These are phyloP conservation scores for Neurospora sp. DNA, from an alignment of 495 filamentous ascomycete species.

Conservation along the genomic window DNA sequence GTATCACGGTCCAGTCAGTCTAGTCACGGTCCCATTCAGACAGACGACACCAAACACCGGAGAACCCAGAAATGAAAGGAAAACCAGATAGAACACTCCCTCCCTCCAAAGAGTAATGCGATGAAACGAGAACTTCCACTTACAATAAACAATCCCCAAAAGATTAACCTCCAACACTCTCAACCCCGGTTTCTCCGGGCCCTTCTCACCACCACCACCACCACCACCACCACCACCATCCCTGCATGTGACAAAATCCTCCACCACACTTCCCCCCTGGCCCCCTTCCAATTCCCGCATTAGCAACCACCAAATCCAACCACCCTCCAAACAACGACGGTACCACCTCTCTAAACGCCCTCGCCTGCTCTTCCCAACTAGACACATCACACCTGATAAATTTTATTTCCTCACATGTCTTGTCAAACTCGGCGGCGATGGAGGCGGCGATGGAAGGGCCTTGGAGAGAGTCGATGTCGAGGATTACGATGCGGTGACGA, in stretches of 20 bases:
- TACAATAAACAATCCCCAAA: slow-evolving; percentile 38
- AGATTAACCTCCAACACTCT: slow-evolving; percentile 40
- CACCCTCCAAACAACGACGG: slow-evolving; percentile 19
- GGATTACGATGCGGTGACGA: slow-evolving; percentile 34
- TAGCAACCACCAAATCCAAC: slow-evolving; percentile 46
- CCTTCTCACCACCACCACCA: too few species aligned
- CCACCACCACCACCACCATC: too few species aligned
- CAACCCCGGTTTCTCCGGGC: slow-evolving; percentile 25
- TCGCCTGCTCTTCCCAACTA: slow-evolving; percentile 38
- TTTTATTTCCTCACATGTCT: slow-evolving; percentile 1
- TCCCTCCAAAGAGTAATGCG: neutral
- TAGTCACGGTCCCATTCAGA: too few species aligned
- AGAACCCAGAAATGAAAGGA: too few species aligned
- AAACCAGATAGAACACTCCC: too few species aligned
- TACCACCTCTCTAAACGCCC: slow-evolving; percentile 32
- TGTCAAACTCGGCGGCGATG: slow-evolving; percentile 27
- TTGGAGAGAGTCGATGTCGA: slow-evolving; percentile 37
- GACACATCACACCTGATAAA: slow-evolving; percentile 32
- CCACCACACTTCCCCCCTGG: slow-evolving; percentile 17
- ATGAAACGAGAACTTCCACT: slow-evolving; percentile 10
- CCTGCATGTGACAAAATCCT: slow-evolving; percentile 5
- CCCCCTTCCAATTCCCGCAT: slow-evolving; percentile 44
- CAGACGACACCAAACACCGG: too few species aligned
- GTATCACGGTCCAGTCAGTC: too few species aligned
- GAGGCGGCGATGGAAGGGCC: slow-evolving; percentile 22